Conservation (phyloP, 1,284 basidiomycete species). For the Heterobasidion occidentale region DNA sequence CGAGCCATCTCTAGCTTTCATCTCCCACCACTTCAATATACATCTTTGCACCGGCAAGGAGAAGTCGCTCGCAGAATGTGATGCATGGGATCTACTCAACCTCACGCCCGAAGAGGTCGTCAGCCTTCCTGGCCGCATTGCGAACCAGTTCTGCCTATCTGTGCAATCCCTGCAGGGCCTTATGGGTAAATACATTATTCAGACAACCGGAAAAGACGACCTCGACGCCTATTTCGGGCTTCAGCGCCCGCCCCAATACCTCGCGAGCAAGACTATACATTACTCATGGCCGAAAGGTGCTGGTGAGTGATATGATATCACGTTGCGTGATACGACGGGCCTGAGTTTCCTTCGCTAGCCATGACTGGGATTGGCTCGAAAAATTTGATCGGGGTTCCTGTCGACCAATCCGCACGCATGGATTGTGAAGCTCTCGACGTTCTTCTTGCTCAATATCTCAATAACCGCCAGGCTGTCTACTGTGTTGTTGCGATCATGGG, state of each 20-base stretch:
- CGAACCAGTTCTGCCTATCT: slow-evolving; percentile 21
- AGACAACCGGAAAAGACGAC: slow-evolving; percentile 27
- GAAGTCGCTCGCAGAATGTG: slow-evolving; percentile 19
- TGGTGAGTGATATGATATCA: slow-evolving; percentile 18
- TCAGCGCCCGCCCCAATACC: slow-evolving; percentile 15
- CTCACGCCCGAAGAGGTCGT: slow-evolving; percentile 18
- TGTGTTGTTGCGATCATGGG: slow-evolving; percentile 38
- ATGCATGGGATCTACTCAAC: slow-evolving; percentile 27
- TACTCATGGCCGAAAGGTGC: slow-evolving; percentile 44
- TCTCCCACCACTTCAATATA: slow-evolving; percentile 22
- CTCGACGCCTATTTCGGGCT: slow-evolving; percentile 22
- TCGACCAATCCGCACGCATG: slow-evolving; percentile 32
- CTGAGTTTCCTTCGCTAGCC: slow-evolving; percentile 18
- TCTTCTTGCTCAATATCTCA: slow-evolving; percentile 6
- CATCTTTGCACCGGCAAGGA: slow-evolving; percentile 13
- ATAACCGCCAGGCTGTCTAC: slow-evolving; percentile 26
- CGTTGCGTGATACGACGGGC: too few species aligned
- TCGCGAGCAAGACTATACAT: slow-evolving; percentile 29
- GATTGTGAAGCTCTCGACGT: slow-evolving; percentile 10
- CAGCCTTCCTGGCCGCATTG: slow-evolving; percentile 20
- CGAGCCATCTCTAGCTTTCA: slow-evolving; percentile 19
- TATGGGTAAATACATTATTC: slow-evolving; percentile 24
- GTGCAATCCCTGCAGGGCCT: slow-evolving; percentile 15
- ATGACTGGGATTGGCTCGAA: slow-evolving; percentile 33
- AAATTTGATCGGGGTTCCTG: slow-evolving; percentile 27